Evolutionary conservation across 352 stramenopile genomes (phyloP), one percentile per base, ranked within the genome.

Genomic region (Pythium dissimile): DNA sequence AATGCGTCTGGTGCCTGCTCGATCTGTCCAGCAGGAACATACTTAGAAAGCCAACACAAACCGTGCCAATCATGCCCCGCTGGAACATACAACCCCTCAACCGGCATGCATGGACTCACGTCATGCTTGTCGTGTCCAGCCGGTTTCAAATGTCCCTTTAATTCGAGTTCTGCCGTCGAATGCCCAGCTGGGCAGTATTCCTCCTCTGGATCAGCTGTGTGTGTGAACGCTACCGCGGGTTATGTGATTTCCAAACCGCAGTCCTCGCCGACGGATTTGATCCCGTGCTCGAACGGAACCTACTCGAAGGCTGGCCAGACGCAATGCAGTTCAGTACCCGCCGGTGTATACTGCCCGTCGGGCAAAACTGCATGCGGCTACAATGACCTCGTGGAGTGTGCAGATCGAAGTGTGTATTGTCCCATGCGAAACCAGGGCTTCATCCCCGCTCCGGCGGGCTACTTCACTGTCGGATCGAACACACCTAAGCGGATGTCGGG

Each of bases 231-330:
- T 11, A 74, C 74, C 6, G 75, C 69, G 18, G 74, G 77, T n/a
- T 88, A 74, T 28, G 56, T 55, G 2, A 64, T 64, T 3, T 18
- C 68, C 5, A 60, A 56, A 11, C 48, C 67, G 21, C 58, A 77
- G 26, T 71, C 75, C 44, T 62, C 68, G 23, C 52, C 54, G 27
- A 27, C 23, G 3, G 71, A 84, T 26, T 47, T 84, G 12, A 11
- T 72, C 27, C 7, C 64, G 23, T 88, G 77, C 34, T 53, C 54
- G 7, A 84, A 84, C 59, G 77, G 77, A 9, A 74, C 72, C 9
- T 84, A 79, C 37, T 83, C 77, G 1, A 82, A 84, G 26, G 47
- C 71, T 28, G 77, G 77, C 0, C 74, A 83, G 39, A 72, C 58
- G 34, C 66, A 30, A 9, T 87, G 77, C 35, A 77, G 60, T 41